Conservation (phyloP, 495 filamentous ascomycete species). For the Neurospora sp. region DNA sequence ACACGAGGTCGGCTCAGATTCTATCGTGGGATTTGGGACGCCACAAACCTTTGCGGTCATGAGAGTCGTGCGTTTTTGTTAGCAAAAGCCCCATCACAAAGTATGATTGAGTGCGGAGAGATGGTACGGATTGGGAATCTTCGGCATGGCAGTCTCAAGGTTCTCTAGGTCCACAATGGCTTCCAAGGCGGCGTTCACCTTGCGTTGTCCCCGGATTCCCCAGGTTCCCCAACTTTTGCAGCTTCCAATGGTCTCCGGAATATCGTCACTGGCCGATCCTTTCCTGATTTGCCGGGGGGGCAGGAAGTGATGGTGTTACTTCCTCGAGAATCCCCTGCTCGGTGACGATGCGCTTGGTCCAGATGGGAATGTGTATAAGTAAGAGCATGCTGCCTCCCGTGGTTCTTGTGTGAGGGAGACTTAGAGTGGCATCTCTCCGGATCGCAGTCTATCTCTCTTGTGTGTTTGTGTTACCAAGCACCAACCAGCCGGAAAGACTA, state of each 20-base stretch:
- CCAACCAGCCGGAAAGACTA: not conserved
- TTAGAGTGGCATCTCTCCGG: not conserved
- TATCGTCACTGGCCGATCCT: not conserved
- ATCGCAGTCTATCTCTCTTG: not conserved
- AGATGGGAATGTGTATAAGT: not conserved
- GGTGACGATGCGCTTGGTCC: not conserved
- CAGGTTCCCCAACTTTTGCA: not conserved
- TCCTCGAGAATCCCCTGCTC: not conserved
- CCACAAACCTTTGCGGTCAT: not conserved
- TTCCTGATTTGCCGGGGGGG: not conserved
- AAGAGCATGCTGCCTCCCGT: not conserved
- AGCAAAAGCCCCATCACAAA: not conserved
- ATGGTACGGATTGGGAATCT: not conserved
- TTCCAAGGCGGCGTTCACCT: not conserved
- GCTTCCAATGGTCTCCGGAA: not conserved
- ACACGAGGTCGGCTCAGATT: not conserved
- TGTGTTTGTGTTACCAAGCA: not conserved
- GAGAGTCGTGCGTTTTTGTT: not conserved
- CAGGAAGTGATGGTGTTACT: not conserved
- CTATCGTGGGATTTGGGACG: not conserved
- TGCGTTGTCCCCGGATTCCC: not conserved
- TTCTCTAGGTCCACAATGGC: not conserved
- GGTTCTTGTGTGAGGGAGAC: not conserved
- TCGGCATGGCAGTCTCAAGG: not conserved
- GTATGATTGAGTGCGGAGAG: not conserved